Base-by-base conservation (phyloP, 2,329 filamentous ascomycete genomes). In the Colletotrichum siamense region DNA sequence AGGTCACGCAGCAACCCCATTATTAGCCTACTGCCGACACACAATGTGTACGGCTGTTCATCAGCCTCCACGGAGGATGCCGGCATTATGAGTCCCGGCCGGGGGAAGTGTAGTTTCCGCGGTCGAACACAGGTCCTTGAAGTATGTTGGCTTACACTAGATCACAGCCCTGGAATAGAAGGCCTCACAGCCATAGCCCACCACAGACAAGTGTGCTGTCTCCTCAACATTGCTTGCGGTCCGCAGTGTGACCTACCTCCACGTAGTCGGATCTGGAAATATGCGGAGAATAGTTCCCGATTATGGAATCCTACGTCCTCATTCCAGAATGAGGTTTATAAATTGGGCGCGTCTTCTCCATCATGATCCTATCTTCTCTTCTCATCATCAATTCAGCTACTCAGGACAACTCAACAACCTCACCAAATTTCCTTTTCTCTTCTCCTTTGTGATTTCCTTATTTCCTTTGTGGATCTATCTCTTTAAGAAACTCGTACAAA, bases 391-490 rank as follows among this genome's bases (percentile, higher is more conserved):
- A 57, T 34, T 15, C 68, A 65, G 26, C 59, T 26, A 32, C 55
- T 67, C 24, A 49, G 22, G 18, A 26, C 26, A 76, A 26, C 34
- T 52, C 34, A 52, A 18, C 59, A 52, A 73, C 61, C 36, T 26
- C 62, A 28, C 13, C 32, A 18, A 26, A 32, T 55, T 67, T 39
- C 39, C 30, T 49, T 22, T 24, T 7, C 22, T n/a, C 39, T 44
- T 63, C 32, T 34, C n/a, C 57, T 63, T 57, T 44, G 62, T 64
- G 62, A 44, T 44, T 64, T 77, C 59, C 73, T 76, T 76, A 44
- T 77, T 61, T 76, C 68, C 59, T 77, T 72, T 72, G 68, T 76
- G 64, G 34, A 26, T 68, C 63, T 63, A 52, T 66, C 75, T 71
- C 62, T 75, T 34, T 28, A 32, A 64, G 49, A 24, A 64, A 36